Percentiles rank a stretch among this genome's conserved stretches.
phyloP scores from a whole-genome alignment of 169 alveolate species.

The Amoebophrya sp. region DNA sequence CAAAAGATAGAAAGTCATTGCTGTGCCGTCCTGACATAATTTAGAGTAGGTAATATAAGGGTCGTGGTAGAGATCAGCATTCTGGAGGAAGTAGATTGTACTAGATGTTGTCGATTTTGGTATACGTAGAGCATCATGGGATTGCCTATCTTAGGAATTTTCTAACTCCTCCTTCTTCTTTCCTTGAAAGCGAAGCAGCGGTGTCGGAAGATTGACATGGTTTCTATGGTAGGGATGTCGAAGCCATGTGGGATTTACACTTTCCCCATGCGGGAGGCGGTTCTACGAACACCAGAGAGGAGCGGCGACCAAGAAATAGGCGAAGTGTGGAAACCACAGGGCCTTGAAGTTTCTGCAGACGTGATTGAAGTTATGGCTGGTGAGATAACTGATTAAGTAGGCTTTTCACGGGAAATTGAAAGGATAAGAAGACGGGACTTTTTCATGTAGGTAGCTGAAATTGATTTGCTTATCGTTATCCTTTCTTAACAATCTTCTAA shows the following conservation, averaged over 20 bases:
- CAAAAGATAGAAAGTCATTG: background rate
- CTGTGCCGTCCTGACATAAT: background rate
- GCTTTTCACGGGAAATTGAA: too few species aligned
- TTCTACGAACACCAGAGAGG: background rate
- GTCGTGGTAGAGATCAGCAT: background rate
- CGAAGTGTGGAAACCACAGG: slow-evolving; percentile 10
- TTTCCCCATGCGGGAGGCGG: background rate
- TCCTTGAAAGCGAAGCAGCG: slow-evolving; percentile 33
- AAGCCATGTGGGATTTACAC: background rate
- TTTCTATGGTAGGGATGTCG: too few species aligned
- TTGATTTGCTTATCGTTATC: too few species aligned
- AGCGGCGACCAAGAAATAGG: background rate
- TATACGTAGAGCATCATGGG: background rate
- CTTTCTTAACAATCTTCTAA: too few species aligned
- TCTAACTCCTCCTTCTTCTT: background rate
- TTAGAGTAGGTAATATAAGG: background rate
- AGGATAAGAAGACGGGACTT: too few species aligned
- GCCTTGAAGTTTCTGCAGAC: background rate
- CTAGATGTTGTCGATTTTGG: too few species aligned
- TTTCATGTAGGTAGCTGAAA: too few species aligned
- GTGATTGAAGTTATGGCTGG: background rate
- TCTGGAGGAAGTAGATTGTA: background rate
- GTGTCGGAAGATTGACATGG: slow-evolving; percentile 37
- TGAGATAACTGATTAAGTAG: too few species aligned
- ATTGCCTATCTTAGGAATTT: background rate